These are phyloP conservation scores for Ambispora gerdemannii DNA, from an alignment of 192 early-diverging fungal genomes.

Conservation along the genomic window DNA sequence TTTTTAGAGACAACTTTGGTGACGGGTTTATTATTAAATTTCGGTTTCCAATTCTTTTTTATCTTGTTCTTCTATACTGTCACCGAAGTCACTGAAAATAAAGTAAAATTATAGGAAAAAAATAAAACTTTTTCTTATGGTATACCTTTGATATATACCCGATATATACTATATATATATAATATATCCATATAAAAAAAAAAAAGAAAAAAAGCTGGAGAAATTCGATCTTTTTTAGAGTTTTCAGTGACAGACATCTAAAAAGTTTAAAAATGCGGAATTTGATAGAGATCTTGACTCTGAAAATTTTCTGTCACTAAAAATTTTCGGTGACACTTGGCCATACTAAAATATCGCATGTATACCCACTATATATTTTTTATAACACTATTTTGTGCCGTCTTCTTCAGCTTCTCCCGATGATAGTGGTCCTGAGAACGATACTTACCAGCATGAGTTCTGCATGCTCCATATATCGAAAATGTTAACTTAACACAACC, in stretches of 20 bases:
- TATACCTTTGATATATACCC: neutral
- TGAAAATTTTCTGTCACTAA: constrained; percentile 6
- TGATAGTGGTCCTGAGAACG: neutral
- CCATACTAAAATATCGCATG: constrained; percentile 9
- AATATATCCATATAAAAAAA: neutral
- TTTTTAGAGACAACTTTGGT: too few relatives aligned
- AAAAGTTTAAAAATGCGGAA: constrained; percentile 15
- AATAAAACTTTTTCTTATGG: constrained; percentile 11
- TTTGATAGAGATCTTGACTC: constrained; percentile 8
- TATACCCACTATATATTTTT: constrained; percentile 15
- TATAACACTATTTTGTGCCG: neutral
- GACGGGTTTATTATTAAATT: too few relatives aligned
- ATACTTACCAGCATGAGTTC: neutral
- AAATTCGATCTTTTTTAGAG: constrained; percentile 24
- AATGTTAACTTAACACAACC: too few relatives aligned
- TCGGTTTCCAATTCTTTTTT: constrained; percentile 20
- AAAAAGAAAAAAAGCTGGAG: constrained; percentile 24
- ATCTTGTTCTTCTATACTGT: constrained; percentile 27
- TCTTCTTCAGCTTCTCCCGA: too few relatives aligned
- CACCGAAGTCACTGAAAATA: constrained; percentile 25
- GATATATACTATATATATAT: constrained; percentile 16
- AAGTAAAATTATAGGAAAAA: constrained; percentile 25
- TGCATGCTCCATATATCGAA: neutral
- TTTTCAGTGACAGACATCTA: constrained; percentile 23
- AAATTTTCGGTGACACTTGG: constrained; percentile 18